Conservation (phyloP, 371 early-diverging fungal species). For the Coemansia sp. region DNA sequence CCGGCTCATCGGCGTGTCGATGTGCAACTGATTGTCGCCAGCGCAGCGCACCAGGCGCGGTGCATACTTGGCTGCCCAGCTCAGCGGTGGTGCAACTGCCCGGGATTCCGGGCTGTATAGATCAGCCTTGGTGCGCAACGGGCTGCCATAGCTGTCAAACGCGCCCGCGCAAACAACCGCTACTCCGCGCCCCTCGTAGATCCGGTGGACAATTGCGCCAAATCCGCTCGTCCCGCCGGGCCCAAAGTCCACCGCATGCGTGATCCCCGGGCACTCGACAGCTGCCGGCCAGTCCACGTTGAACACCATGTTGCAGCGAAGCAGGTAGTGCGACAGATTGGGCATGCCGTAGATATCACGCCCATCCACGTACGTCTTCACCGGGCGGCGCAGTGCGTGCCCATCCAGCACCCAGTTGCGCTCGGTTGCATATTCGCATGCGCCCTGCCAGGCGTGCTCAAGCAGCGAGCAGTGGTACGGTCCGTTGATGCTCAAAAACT, state of each 20-base stretch:
- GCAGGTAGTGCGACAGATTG: constrained; percentile 57
- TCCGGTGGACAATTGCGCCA: constrained; percentile 77
- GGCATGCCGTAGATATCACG: constrained; percentile 41
- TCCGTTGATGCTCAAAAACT: constrained; percentile 83
- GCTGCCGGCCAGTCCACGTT: constrained; percentile 90
- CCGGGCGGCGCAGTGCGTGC: constrained; percentile 67
- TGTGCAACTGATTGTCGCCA: constrained; percentile 67
- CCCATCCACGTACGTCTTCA: constrained; percentile 76
- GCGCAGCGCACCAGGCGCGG: constrained; percentile 63
- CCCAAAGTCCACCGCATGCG: constrained; percentile 93
- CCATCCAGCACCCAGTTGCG: constrained; percentile 60
- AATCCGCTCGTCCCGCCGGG: constrained; percentile 86
- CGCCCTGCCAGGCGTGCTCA: constrained; percentile 58
- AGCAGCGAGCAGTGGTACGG: constrained; percentile 85
- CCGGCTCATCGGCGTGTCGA: constrained; percentile 88
- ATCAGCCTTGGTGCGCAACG: constrained; percentile 79
- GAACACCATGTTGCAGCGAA: constrained; percentile 74
- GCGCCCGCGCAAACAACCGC: constrained; percentile 77
- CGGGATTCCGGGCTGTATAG: constrained; percentile 72
- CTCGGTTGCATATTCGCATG: constrained; percentile 62
- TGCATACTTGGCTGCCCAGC: constrained; percentile 85
- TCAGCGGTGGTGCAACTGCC: constrained; percentile 71
- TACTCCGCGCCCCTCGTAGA: constrained; percentile 93
- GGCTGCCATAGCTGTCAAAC: constrained; percentile 56
- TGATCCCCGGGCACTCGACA: constrained; percentile 64